Evolutionary conservation across 306 rosid genomes (phyloP).

Genomic region (Rosa multiflora): DNA sequence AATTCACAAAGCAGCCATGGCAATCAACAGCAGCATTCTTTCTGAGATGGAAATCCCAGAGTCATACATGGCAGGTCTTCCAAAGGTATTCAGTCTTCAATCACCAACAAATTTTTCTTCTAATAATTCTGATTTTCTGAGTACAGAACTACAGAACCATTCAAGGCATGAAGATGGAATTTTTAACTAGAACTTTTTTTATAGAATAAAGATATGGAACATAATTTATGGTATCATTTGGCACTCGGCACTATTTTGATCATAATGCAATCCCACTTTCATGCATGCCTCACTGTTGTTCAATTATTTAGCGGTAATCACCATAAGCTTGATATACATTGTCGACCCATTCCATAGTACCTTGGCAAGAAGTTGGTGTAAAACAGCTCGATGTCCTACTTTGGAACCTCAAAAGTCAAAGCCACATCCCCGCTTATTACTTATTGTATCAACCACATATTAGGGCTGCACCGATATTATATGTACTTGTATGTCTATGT

Average conservation of each 20-base stretch:
- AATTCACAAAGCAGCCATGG: constrained; percentile 96
- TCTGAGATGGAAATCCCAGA: constrained; percentile 96
- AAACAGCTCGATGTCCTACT: too few relatives aligned
- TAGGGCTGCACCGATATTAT: too few relatives aligned
- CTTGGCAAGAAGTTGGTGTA: too few relatives aligned
- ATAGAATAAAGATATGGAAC: too few relatives aligned
- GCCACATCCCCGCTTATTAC: too few relatives aligned
- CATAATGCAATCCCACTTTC: background rate
- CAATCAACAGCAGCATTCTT: constrained; percentile 79
- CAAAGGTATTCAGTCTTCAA: constrained; percentile 59
- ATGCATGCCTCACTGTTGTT: background rate
- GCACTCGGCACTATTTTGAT: background rate
- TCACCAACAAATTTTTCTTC: background rate
- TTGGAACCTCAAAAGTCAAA: too few relatives aligned
- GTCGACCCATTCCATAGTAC: background rate
- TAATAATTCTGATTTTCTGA: background rate
- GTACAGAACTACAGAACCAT: background rate
- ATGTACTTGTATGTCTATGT: background rate
- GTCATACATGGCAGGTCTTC: constrained; percentile 69
- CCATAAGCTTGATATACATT: background rate
- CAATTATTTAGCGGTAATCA: background rate
- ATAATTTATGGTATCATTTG: background rate
- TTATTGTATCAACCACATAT: background rate
- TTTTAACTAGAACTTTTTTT: too few relatives aligned
- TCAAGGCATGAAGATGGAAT: too few relatives aligned